A percentile compares a stretch with the other conserved stretches of the same genome.
Evolutionary conservation across 306 rosid species (phyloP).

Genomic region (Corylus americana): DNA sequence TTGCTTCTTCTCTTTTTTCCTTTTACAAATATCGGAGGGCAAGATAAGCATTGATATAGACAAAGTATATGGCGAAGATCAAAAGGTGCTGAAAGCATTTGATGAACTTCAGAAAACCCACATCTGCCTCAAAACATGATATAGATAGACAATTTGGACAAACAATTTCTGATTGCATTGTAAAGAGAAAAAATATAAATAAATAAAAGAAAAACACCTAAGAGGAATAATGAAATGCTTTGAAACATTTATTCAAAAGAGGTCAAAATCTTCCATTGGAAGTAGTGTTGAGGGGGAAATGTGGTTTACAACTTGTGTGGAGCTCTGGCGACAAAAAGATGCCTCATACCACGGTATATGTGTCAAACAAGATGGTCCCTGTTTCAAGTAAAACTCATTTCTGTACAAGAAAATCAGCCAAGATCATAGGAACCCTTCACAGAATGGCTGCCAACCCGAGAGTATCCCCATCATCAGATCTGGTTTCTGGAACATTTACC

Average conservation of each 20-base stretch:
- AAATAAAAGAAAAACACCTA: neutral
- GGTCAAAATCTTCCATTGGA: slow-evolving; percentile 2
- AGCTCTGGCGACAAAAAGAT: slow-evolving; percentile 3
- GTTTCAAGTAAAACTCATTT: slow-evolving; percentile 39
- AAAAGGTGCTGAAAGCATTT: too few species aligned
- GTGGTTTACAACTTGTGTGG: neutral
- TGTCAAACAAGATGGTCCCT: neutral
- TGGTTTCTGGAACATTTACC: slow-evolving; percentile 51
- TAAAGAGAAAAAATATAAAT: neutral
- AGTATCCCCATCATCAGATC: slow-evolving; percentile 63
- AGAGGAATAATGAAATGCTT: neutral
- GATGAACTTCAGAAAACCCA: too few species aligned
- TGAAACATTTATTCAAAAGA: neutral
- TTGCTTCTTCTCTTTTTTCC: too few species aligned
- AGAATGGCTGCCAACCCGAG: slow-evolving; percentile 80
- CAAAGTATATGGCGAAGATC: too few species aligned
- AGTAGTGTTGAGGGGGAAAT: slow-evolving; percentile 1
- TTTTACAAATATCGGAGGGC: too few species aligned
- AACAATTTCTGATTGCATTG: neutral
- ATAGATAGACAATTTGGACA: neutral
- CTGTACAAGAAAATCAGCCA: slow-evolving; percentile 67
- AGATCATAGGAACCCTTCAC: slow-evolving; percentile 40
- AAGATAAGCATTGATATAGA: too few species aligned
- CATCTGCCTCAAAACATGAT: too few species aligned
- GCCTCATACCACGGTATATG: slow-evolving; percentile 7